Conservation (phyloP, 2,329 filamentous ascomycete species). For the Cercospora berteroae region DNA sequence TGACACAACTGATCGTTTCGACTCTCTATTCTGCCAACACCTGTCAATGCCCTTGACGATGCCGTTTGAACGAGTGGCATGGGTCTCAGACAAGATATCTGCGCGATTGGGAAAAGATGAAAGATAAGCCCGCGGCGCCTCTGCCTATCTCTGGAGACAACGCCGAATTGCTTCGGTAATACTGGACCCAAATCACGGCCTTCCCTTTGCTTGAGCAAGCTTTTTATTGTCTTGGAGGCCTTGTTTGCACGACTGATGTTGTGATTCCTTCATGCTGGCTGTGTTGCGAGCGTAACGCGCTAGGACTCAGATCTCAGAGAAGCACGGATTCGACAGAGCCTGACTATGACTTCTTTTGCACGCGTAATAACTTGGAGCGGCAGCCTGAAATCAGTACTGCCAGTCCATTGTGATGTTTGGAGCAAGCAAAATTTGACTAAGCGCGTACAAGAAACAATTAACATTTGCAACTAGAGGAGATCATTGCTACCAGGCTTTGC, state of each 20-base stretch:
- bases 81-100: not conserved
- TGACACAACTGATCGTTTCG: not conserved
- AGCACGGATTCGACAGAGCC: not conserved
- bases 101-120: not conserved
- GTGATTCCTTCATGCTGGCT: not conserved
- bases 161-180: not conserved
- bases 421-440: not conserved
- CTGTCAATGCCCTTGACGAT: not conserved
- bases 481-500: not conserved
- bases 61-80: not conserved
- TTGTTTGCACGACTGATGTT: not conserved
- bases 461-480: not conserved
- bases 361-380: not conserved
- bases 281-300: no score
- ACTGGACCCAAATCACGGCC: not conserved
- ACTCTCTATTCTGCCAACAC: not conserved
- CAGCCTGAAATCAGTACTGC: not conserved
- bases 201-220: not conserved
- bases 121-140: not conserved
- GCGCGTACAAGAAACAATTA: not conserved
- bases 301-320: no score
- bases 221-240: not conserved
- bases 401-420: not conserved
- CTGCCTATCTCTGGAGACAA: not conserved
- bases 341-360: not conserved